A percentile compares a stretch with the other conserved stretches of the same genome.
These are phyloP conservation scores for Solanum sejunctum DNA, from an alignment of 257 asterid genomes.

Conservation along the genomic window DNA sequence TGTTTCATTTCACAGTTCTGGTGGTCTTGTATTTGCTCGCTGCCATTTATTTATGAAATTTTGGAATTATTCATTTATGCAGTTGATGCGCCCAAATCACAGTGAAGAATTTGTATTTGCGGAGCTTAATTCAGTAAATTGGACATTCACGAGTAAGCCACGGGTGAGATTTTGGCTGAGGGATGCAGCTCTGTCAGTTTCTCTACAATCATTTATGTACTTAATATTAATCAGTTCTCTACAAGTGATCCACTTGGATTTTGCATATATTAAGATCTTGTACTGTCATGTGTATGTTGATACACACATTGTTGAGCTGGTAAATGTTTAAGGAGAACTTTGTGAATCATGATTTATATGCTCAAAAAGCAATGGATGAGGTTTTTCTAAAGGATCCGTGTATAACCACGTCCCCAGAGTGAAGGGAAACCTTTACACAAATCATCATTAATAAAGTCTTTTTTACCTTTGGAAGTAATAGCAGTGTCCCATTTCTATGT, in stretches of 20 bases:
- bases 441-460: neutral
- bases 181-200: neutral
- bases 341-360: neutral
- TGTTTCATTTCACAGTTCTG: neutral
- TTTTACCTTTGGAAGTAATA: neutral
- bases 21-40: neutral
- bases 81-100: conserved; percentile 77
- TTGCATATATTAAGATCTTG: neutral
- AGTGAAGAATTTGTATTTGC: conserved; percentile 43
- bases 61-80: conserved; percentile 16
- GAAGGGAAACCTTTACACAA: neutral
- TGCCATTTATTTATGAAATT: neutral
- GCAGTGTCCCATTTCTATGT: neutral
- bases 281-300: neutral
- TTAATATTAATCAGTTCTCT: neutral
- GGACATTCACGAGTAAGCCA: conserved; percentile 54
- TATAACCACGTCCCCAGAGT: neutral
- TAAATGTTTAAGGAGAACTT: neutral
- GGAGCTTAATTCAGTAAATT: conserved; percentile 60
- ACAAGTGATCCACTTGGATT: neutral
- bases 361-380: neutral
- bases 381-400: neutral
- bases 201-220: neutral
- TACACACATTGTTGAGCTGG: neutral
- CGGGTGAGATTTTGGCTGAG: conserved; percentile 28